These are phyloP conservation scores for Rachicladosporium sp. DNA, from an alignment of 2,329 filamentous ascomycete species.

Conservation along the genomic window DNA sequence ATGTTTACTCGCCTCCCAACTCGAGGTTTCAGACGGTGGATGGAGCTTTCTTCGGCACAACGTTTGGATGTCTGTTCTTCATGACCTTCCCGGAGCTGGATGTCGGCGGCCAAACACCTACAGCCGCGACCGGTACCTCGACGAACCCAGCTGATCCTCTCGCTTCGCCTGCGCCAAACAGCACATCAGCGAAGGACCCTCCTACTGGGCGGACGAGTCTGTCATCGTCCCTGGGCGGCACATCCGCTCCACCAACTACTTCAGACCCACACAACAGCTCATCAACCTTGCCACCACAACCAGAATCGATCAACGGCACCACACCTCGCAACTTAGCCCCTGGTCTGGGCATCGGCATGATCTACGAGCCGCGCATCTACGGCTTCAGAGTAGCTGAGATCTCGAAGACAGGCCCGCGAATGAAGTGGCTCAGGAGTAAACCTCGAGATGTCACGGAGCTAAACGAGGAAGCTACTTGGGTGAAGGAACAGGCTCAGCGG, in stretches of 20 bases:
- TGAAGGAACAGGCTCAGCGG: constrained; percentile 11
- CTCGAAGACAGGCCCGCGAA: constrained; percentile 77
- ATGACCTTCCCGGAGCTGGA: constrained; percentile 97
- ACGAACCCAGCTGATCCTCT: constrained; percentile 9
- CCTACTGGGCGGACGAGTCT: too few species aligned
- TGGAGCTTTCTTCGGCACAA: constrained; percentile 94
- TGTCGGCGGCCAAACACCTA: constrained; percentile 38
- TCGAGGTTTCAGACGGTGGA: constrained; percentile 95
- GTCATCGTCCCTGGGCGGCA: neutral
- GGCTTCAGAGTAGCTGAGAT: constrained; percentile 90
- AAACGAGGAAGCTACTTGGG: constrained; percentile 51
- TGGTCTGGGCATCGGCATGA: constrained; percentile 65
- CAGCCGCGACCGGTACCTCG: too few species aligned
- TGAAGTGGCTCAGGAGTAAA: constrained; percentile 89
- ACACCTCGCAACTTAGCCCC: constrained; percentile 78
- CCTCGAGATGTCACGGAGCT: constrained; percentile 69
- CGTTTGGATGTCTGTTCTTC: constrained; percentile 92
- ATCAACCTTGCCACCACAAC: constrained; percentile 31
- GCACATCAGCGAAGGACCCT: neutral
- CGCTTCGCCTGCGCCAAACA: constrained; percentile 3
- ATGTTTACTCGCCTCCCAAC: constrained; percentile 95
- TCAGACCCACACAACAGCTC: constrained; percentile 4
- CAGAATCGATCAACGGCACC: constrained; percentile 65
- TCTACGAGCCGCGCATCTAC: constrained; percentile 94
- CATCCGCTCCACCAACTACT: neutral